phyloP scores from a whole-genome alignment of 495 filamentous ascomycete species.

The Podospora conica region DNA sequence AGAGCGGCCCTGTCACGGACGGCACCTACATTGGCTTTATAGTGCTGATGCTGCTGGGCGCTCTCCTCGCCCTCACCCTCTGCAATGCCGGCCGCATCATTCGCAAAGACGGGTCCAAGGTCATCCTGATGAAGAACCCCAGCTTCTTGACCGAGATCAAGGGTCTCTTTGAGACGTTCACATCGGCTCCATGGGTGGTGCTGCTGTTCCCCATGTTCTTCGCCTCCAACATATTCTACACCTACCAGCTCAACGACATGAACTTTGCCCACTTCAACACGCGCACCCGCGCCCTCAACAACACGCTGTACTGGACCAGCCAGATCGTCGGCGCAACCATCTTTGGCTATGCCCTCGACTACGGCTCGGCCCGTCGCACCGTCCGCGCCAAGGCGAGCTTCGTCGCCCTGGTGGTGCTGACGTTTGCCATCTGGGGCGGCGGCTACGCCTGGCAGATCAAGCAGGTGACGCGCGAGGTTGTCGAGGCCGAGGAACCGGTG shows the following conservation, averaged over 20 bases:
- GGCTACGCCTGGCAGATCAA: slow-evolving; percentile 71
- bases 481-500: slow-evolving; percentile 24
- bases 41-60: slow-evolving; percentile 74
- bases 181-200: slow-evolving; percentile 68
- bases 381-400: slow-evolving; percentile 70
- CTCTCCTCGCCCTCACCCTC: slow-evolving; percentile 64
- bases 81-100: slow-evolving; percentile 69
- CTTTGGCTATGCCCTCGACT: slow-evolving; percentile 73
- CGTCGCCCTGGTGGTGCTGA: slow-evolving; percentile 60
- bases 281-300: slow-evolving; percentile 77
- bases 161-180: slow-evolving; percentile 71
- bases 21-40: slow-evolving; percentile 91
- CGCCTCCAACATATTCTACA: slow-evolving; percentile 76
- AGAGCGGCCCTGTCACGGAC: slow-evolving; percentile 57
- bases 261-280: slow-evolving; percentile 72
- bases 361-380: slow-evolving; percentile 55
- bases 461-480: slow-evolving; percentile 47
- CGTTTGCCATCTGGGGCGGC: slow-evolving; percentile 81
- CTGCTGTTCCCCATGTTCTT: slow-evolving; percentile 85
- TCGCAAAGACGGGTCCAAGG: slow-evolving; percentile 67
- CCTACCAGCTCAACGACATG: slow-evolving; percentile 58
- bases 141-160: slow-evolving; percentile 71
- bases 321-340: slow-evolving; percentile 81
- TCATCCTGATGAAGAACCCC: slow-evolving; percentile 84
- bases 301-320: slow-evolving; percentile 75